These are phyloP conservation scores for Kluyveromyces siamensis DNA, from an alignment of 805 yeast genomes.

Conservation along the genomic window DNA sequence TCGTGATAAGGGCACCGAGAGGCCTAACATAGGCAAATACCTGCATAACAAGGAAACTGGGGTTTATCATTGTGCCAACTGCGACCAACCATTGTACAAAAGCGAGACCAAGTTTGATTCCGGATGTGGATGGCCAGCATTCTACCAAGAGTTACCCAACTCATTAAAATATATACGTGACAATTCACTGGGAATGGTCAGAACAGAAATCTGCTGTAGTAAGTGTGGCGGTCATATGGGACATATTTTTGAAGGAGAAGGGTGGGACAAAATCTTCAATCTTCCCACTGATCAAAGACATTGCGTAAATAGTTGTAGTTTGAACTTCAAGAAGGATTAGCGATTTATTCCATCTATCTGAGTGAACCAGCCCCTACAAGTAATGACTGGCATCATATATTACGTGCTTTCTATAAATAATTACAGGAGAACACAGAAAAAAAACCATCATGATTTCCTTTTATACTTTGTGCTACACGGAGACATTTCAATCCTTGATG, in stretches of 20 bases:
- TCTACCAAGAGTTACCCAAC: conserved; percentile 77
- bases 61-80: conserved; percentile 76
- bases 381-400: too few species aligned
- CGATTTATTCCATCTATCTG: neutral
- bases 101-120: conserved; percentile 78
- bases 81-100: conserved; percentile 69
- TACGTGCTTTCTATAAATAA: too few species aligned
- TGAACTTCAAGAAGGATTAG: conserved; percentile 44
- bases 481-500: conserved; percentile 10
- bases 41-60: conserved; percentile 38
- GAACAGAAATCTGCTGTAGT: conserved; percentile 85
- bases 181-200: conserved; percentile 58
- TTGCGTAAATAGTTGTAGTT: conserved; percentile 81
- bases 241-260: conserved; percentile 91
- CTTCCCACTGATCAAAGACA: conserved; percentile 79
- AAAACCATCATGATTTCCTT: too few species aligned
- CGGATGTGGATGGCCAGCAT: conserved; percentile 98
- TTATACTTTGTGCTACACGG: neutral
- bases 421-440: too few species aligned
- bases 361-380: neutral
- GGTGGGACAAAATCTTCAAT: conserved; percentile 42
- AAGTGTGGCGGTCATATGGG: conserved; percentile 93
- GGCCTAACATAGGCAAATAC: conserved; percentile 35
- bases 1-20: conserved; percentile 49
- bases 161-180: conserved; percentile 59